Base-by-base conservation (phyloP, 164 flowering plant genomes). In the Piper longum region DNA sequence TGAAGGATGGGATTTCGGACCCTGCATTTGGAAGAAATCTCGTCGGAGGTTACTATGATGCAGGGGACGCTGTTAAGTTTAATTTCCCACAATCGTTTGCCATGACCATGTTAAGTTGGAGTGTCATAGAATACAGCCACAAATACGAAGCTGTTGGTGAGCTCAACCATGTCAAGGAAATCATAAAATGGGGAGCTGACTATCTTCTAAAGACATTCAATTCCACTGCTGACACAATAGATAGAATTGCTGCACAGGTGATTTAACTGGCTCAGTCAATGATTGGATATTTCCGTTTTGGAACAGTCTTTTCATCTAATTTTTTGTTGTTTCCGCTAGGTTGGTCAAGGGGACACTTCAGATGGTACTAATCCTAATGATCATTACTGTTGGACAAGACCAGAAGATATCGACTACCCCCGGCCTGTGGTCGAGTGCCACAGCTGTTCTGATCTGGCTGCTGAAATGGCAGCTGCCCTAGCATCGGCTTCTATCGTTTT, bases 401-500 rank as follows among this genome's bases (percentile, higher is more conserved):
- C 99, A 52, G 99, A 93, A 78, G 97, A 93, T 73, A 90, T 93
- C 67, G 92, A 93, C 63, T 93, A 93, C 48, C 64, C 58, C 0
- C 73, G 99, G 7, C 89, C 87, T 59, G 97, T 88, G 6, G 26
- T 64, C 56, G 75, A 71, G 61, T 93, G 99, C 54, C 67, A 68
- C 60, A 63, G 76, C 59, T 93, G 99, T 76, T 88, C 97, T 0
- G 99, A 93, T 73, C 97, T 93, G 54, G 97, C 91, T 65, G 92
- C 89, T n/a, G 99, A 93, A 73, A 93, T 93, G 99, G 85, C 99
- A 64, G 96, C 99, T 67, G 85, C 99, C 73, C 73, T 93, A 71
- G 99, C 99, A 68, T 65, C 99, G 41, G 97, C 96, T 3, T 90
- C 99, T 48, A 93, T 93, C 71, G 99, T 93, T 56, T 93, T 91